phyloP scores from a whole-genome alignment of 805 yeast species.

The Phaffomyces antillensis region DNA sequence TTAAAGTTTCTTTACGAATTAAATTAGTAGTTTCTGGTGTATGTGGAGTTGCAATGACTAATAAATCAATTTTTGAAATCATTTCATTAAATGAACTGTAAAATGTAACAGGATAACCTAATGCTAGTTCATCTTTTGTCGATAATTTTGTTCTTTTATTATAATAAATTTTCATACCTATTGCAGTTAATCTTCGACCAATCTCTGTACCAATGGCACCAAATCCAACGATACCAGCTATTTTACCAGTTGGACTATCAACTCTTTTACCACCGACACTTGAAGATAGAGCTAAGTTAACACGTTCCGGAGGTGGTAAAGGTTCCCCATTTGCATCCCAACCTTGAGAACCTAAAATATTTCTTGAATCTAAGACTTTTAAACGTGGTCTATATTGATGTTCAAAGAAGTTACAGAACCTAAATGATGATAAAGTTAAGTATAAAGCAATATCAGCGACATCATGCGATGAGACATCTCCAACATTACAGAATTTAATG shows the following conservation, averaged over 20 bases:
- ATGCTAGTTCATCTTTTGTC: constrained; percentile 24
- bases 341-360: constrained; percentile 26
- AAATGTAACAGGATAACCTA: constrained; percentile 41
- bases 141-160: constrained; percentile 45
- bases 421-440: constrained; percentile 51
- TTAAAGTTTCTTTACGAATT: constrained; percentile 41
- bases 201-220: constrained; percentile 68
- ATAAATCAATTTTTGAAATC: constrained; percentile 40
- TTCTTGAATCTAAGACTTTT: constrained; percentile 41
- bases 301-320: constrained; percentile 24
- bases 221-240: constrained; percentile 62
- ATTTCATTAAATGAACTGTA: constrained; percentile 38
- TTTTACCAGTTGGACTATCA: constrained; percentile 49
- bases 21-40: constrained; percentile 49
- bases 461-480: constrained; percentile 51
- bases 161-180: constrained; percentile 62
- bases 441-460: constrained; percentile 68
- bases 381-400: constrained; percentile 30
- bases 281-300: constrained; percentile 34
- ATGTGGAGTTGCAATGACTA: constrained; percentile 64
- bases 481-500: constrained; percentile 54
- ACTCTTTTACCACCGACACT: constrained; percentile 38
- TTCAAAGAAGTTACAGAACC: constrained; percentile 47
- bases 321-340: constrained; percentile 29
- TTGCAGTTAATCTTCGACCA: constrained; percentile 43